A percentile compares a stretch with the other conserved stretches of the same genome.
Evolutionary conservation across 495 filamentous ascomycete species (phyloP).

Genomic region (Aspergillus egyptiacus): DNA sequence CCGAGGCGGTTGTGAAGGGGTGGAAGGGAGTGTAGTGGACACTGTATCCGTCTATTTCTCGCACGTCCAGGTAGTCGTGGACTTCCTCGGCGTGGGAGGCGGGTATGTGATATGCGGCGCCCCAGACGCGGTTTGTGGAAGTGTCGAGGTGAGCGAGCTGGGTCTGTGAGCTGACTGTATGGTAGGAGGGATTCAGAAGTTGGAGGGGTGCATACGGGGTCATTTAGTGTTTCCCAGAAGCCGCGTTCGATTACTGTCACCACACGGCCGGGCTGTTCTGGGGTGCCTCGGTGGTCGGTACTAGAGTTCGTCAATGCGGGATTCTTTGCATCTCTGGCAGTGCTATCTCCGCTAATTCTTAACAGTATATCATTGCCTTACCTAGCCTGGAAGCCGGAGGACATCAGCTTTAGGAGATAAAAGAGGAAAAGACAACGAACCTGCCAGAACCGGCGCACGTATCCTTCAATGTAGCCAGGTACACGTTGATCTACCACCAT

Average conservation of each 20-base stretch:
- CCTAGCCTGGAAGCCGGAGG: constrained; percentile 28
- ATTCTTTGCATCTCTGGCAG: background rate
- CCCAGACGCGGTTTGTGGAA: constrained; percentile 67
- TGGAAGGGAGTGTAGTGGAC: constrained; percentile 84
- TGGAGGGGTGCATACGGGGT: constrained; percentile 36
- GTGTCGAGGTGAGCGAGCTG: constrained; percentile 35
- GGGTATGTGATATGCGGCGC: constrained; percentile 86
- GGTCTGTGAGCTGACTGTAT: background rate
- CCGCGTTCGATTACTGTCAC: constrained; percentile 82
- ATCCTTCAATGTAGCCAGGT: constrained; percentile 88
- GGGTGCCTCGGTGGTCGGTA: constrained; percentile 92
- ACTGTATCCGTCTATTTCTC: constrained; percentile 94
- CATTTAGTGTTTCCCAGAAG: constrained; percentile 74
- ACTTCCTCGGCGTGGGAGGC: constrained; percentile 69
- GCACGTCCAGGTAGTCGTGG: constrained; percentile 84
- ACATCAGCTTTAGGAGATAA: background rate
- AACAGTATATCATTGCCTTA: constrained; percentile 15
- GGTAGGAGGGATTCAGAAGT: background rate
- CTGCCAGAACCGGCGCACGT: constrained; percentile 98
- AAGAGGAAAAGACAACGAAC: constrained; percentile 40
- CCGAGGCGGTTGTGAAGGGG: constrained; percentile 26
- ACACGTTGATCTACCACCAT: constrained; percentile 64
- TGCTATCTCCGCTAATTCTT: no score
- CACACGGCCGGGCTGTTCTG: constrained; percentile 78
- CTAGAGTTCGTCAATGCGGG: constrained; percentile 25